Evolutionary conservation across 2,329 filamentous ascomycete genomes (phyloP).

Genomic region (Colletotrichum aenigma): DNA sequence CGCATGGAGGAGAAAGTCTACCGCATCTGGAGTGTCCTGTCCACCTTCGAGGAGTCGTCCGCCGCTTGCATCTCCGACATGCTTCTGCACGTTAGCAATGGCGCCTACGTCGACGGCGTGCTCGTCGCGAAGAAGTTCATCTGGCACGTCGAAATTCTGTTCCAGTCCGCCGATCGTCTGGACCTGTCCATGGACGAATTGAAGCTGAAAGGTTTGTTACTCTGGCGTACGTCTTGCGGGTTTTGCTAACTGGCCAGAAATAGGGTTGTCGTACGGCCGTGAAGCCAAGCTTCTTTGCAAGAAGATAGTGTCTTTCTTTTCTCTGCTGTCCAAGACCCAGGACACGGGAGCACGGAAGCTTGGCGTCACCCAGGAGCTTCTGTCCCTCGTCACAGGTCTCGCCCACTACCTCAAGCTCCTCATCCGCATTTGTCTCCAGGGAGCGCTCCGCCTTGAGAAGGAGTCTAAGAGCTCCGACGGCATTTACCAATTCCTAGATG

Average conservation of each 20-base stretch:
- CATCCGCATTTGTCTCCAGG: conserved; percentile 95
- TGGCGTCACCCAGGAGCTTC: conserved; percentile 94
- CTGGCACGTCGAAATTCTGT: conserved; percentile 91
- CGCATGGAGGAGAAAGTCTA: conserved; percentile 97
- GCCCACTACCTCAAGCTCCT: conserved; percentile 97
- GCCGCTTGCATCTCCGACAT: conserved; percentile 99
- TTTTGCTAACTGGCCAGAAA: conserved; percentile 1
- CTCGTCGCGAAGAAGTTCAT: conserved; percentile 96
- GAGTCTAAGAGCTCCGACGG: conserved; percentile 78
- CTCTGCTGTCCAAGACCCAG: conserved; percentile 90
- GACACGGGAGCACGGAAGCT: conserved; percentile 89
- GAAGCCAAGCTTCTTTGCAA: conserved; percentile 99
- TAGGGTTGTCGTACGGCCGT: conserved; percentile 86
- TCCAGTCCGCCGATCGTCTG: conserved; percentile 84
- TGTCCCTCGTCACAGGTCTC: conserved; percentile 94
- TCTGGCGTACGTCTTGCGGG: neutral
- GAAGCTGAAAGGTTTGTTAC: conserved; percentile 73
- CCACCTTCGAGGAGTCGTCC: conserved; percentile 95
- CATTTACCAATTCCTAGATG: conserved; percentile 81
- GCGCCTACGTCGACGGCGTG: conserved; percentile 92
- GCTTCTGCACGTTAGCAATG: conserved; percentile 97
- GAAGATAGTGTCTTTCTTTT: conserved; percentile 98
- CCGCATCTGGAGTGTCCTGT: conserved; percentile 96
- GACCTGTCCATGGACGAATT: conserved; percentile 73
- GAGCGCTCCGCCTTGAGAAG: conserved; percentile 87